Base-by-base conservation (phyloP, 257 asterid genomes). In the Solanum paucissectum region DNA sequence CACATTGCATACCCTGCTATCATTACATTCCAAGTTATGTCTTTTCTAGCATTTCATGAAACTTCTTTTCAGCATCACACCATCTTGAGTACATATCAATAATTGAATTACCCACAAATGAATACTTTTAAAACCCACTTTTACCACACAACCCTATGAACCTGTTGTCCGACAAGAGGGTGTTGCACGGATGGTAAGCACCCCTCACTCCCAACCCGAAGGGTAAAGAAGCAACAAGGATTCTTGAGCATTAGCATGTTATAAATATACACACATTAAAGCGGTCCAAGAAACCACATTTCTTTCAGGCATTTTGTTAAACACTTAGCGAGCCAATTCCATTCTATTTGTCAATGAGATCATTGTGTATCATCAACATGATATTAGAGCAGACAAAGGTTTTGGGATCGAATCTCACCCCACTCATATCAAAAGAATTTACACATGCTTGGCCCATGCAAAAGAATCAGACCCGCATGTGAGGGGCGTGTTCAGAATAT, bases 241-340 rank as follows among this genome's bases (percentile, higher is more conserved):
- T 34, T 87, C 91, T 74, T 83, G 85, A 6, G 90, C 91, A 72
- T 90, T 84, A 85, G 90, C 89, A 21, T 49, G n/a, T 58, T 83
- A 89, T 71, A 94, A 64, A 88, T 91, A 88, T 52, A 91, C 95
- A 87, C 93, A 90, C 94, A 92, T 93, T 32, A 93, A 86, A 73
- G 94, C 86, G 32, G 96, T 92, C 92, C 96, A 93, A 49, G 92
- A 92, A 73, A 94, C 94, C 38, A 92, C 92, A 83, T 91, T 91
- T 42, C 95, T 92, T 9, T 90, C 87, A 60, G 87, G 88, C 94
- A 94, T 94, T 93, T 27, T 79, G 60, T 91, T 92, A 60, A 94
- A 94, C 95, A 93, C 89, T 0, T 0, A 46, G 64, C 32, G 88
- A 10, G 0, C 5, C 23, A 66, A 21, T 6, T 86, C 88, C 83